Evolutionary conservation across 352 stramenopile species (phyloP).

Genomic region (Globisporangium solare): DNA sequence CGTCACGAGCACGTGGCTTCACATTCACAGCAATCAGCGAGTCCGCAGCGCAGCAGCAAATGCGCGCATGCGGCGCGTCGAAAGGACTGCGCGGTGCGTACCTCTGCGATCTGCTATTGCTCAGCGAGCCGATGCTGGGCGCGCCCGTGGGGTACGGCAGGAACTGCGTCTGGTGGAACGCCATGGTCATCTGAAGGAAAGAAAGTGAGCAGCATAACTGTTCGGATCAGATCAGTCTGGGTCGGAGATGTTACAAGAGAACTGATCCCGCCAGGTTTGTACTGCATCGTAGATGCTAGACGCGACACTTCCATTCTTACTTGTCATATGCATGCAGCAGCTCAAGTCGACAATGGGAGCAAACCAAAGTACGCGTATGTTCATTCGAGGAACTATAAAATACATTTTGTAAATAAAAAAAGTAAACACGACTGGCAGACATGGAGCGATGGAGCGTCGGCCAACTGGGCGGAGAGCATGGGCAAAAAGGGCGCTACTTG

Average conservation of each 20-base stretch:
- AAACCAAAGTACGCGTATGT: background rate
- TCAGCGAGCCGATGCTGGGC: conserved; percentile 55
- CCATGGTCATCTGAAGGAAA: conserved; percentile 12
- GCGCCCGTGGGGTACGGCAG: conserved; percentile 52
- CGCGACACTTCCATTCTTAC: too few relatives aligned
- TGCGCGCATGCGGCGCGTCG: background rate
- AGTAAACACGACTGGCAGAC: background rate
- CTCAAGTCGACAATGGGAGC: too few relatives aligned
- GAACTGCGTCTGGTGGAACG: conserved; percentile 61
- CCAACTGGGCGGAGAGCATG: too few relatives aligned
- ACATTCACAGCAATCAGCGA: background rate
- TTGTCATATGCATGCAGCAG: too few relatives aligned
- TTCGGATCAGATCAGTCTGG: too few relatives aligned
- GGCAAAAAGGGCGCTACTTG: too few relatives aligned
- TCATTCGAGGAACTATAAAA: background rate
- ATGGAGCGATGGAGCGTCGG: too few relatives aligned
- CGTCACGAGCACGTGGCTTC: conserved; percentile 58
- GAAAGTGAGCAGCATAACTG: too few relatives aligned
- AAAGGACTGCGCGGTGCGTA: conserved; percentile 6
- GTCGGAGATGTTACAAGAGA: too few relatives aligned
- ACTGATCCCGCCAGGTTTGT: too few relatives aligned
- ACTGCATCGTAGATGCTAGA: too few relatives aligned
- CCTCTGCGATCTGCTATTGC: conserved; percentile 26
- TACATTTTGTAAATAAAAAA: conserved; percentile 1
- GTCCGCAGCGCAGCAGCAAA: too few relatives aligned